Conservation (phyloP, 768 basidiomycete genomes). For the Dacryopinax primogenitus region DNA sequence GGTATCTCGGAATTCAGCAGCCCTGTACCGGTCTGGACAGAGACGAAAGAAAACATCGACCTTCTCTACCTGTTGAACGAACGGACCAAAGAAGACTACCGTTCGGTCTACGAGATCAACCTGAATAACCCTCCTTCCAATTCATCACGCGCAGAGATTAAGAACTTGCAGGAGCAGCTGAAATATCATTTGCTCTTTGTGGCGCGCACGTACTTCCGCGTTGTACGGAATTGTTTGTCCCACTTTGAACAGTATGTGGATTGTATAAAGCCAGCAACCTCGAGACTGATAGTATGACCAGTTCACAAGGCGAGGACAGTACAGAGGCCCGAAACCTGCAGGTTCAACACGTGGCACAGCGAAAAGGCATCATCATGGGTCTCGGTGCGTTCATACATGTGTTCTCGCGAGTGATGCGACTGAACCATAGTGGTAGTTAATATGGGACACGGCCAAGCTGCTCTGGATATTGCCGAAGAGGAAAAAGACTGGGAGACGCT, state of each 20-base stretch:
- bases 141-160: background rate
- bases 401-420: background rate
- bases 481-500: slow-evolving; percentile 1
- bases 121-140: background rate
- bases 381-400: background rate
- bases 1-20: background rate
- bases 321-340: background rate
- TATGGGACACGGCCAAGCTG: background rate
- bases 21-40: background rate
- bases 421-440: background rate
- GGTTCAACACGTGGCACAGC: background rate
- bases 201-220: background rate
- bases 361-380: background rate
- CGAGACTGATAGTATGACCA: background rate
- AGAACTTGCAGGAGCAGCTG: background rate
- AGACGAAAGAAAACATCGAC: background rate
- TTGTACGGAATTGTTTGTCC: background rate
- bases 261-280: background rate
- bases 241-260: background rate
- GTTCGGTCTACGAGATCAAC: background rate
- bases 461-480: background rate
- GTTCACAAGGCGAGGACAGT: background rate
- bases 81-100: background rate
- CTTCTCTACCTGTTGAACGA: background rate
- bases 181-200: background rate